Conservation (phyloP, 495 filamentous ascomycete genomes). For the Melanomma pulvis-pyrius region DNA sequence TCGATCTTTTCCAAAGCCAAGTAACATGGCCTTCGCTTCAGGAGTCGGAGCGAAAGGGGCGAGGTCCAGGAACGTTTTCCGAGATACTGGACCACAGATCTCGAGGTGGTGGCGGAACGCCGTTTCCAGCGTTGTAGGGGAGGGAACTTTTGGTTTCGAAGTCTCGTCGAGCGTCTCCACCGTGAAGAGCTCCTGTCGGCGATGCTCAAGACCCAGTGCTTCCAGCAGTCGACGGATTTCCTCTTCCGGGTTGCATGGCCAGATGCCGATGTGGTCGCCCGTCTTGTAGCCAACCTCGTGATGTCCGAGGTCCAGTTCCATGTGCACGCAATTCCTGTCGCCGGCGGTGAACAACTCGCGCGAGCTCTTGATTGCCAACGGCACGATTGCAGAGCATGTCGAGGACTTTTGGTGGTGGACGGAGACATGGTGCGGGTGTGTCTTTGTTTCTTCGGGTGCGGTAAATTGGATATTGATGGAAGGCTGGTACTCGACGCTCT, state of each 20-base stretch:
- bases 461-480: conserved; percentile 50
- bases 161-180: conserved; percentile 46
- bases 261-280: conserved; percentile 42
- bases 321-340: conserved; percentile 53
- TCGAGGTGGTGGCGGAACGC: conserved; percentile 56
- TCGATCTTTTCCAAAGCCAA: conserved; percentile 45
- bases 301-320: conserved; percentile 52
- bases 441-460: conserved; percentile 46
- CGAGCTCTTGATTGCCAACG: conserved; percentile 45
- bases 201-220: conserved; percentile 44
- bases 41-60: conserved; percentile 52
- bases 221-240: conserved; percentile 49
- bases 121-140: conserved; percentile 49
- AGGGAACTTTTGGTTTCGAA: conserved; percentile 48
- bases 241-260: conserved; percentile 38
- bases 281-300: conserved; percentile 44
- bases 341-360: conserved; percentile 48
- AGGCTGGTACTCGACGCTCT: conserved; percentile 48
- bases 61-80: conserved; percentile 49
- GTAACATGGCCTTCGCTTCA: conserved; percentile 46
- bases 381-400: conserved; percentile 43
- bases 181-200: conserved; percentile 40
- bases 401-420: conserved; percentile 40
- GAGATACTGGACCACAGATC: conserved; percentile 53
- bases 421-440: conserved; percentile 49